Evolutionary conservation across 306 rosid species (phyloP).

Genomic region (Fragaria vesca): DNA sequence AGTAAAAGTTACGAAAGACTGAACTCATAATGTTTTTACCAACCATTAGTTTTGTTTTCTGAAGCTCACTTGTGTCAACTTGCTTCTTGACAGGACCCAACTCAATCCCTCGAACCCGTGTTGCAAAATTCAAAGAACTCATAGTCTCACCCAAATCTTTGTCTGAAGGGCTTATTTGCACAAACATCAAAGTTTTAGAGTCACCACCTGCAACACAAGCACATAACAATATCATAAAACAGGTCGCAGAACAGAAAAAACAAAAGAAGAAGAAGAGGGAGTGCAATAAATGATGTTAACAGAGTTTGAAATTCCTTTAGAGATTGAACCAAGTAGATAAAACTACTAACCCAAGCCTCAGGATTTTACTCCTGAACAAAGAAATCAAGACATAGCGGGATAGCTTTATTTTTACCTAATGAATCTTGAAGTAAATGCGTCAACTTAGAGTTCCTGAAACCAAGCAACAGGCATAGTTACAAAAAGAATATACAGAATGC

Average conservation of each 20-base stretch:
- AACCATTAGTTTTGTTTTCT: constrained; percentile 69
- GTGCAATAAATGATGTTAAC: neutral
- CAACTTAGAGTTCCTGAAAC: constrained; percentile 84
- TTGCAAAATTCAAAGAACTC: constrained; percentile 81
- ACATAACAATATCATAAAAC: neutral
- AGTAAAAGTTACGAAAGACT: constrained; percentile 7
- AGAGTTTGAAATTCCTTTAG: neutral
- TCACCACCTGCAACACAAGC: constrained; percentile 64
- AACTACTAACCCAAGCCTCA: constrained; percentile 13
- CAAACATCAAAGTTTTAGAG: constrained; percentile 84
- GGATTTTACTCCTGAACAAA: constrained; percentile 12
- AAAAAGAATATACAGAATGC: constrained; percentile 9
- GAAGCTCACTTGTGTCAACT: constrained; percentile 72
- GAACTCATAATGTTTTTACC: constrained; percentile 22
- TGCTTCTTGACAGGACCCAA: constrained; percentile 87
- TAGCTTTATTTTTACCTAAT: constrained; percentile 45
- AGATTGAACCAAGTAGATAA: neutral
- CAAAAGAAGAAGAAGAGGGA: neutral
- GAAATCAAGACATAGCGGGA: constrained; percentile 7
- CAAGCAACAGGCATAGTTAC: constrained; percentile 20
- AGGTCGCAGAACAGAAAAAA: neutral
- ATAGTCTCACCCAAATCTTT: constrained; percentile 79
- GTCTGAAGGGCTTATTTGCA: constrained; percentile 89
- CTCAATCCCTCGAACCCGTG: constrained; percentile 85
- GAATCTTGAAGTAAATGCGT: constrained; percentile 96